These are phyloP conservation scores for Canavalia ensiformis DNA, from an alignment of 306 rosid species.

Conservation along the genomic window DNA sequence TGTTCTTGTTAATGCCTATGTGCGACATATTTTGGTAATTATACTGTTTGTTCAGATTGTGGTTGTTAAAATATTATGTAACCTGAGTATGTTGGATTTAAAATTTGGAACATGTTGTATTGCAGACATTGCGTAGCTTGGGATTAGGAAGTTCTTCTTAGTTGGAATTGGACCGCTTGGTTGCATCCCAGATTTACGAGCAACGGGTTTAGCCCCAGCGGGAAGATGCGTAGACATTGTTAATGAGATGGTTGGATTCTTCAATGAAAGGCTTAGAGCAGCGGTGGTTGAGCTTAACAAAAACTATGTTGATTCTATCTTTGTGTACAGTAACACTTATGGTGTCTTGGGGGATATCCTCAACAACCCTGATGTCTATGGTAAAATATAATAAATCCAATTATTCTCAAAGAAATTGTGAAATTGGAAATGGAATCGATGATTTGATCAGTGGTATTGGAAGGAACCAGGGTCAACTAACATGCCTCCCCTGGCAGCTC, in stretches of 20 bases:
- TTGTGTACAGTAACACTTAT: slow-evolving; percentile 68
- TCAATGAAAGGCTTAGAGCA: slow-evolving; percentile 70
- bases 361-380: slow-evolving; percentile 66
- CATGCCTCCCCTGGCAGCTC: slow-evolving; percentile 65
- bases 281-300: slow-evolving; percentile 61
- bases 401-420: not conserved
- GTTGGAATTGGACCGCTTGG: slow-evolving; percentile 84
- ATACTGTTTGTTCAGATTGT: not conserved
- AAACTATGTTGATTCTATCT: slow-evolving; percentile 60
- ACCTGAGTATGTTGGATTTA: too few relatives aligned
- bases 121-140: slow-evolving; percentile 59
- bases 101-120: too few relatives aligned
- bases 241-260: slow-evolving; percentile 62
- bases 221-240: slow-evolving; percentile 59
- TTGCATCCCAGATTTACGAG: slow-evolving; percentile 81
- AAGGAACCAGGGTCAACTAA: slow-evolving; percentile 60
- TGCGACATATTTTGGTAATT: slow-evolving; percentile 60
- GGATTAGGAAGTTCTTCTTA: slow-evolving; percentile 77
- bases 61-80: too few relatives aligned
- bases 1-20: slow-evolving; percentile 66
- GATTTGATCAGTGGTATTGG: slow-evolving; percentile 68
- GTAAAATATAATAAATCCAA: slow-evolving; percentile 44
- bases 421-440: not conserved
- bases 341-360: slow-evolving; percentile 73
- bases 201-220: slow-evolving; percentile 43